phyloP scores from a whole-genome alignment of 2,329 filamentous ascomycete genomes.

The Fonsecaea pugnacius region DNA sequence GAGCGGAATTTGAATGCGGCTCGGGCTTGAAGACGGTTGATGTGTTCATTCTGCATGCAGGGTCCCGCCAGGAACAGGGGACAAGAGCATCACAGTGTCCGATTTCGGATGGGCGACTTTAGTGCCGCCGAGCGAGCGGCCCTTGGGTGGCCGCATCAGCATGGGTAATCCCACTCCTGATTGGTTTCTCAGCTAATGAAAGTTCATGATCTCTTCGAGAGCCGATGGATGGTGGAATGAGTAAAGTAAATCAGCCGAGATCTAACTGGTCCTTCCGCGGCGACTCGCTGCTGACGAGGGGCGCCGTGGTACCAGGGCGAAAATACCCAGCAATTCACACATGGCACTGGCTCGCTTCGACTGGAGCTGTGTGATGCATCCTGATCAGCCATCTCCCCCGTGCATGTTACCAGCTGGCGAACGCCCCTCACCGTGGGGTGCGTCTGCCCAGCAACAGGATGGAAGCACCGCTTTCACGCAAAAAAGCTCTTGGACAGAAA shows the following conservation, averaged over 20 bases:
- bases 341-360: conserved; percentile 16
- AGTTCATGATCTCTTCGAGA: conserved; percentile 1
- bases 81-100: conserved; percentile 15
- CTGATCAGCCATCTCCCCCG: background rate
- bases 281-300: conserved; percentile 3
- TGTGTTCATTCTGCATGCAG: conserved; percentile 27
- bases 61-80: conserved; percentile 22
- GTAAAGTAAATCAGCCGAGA: conserved; percentile 3
- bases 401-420: conserved; percentile 13
- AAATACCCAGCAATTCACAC: conserved; percentile 5
- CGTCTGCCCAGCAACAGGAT: background rate
- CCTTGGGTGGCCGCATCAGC: background rate
- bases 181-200: background rate
- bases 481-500: background rate
- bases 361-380: conserved; percentile 15
- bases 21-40: conserved; percentile 12
- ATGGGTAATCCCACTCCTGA: background rate
- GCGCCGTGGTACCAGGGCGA: background rate
- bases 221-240: conserved; percentile 1
- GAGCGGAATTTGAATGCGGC: conserved; percentile 27
- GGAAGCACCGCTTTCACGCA: background rate
- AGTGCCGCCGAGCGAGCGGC: conserved; percentile 18
- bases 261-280: background rate
- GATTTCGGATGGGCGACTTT: conserved; percentile 31
- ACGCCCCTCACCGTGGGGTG: conserved; percentile 13